Percentiles rank a stretch among this genome's conserved stretches.
phyloP scores from a whole-genome alignment of 768 basidiomycete genomes.

The Leccinum ochraceum region DNA sequence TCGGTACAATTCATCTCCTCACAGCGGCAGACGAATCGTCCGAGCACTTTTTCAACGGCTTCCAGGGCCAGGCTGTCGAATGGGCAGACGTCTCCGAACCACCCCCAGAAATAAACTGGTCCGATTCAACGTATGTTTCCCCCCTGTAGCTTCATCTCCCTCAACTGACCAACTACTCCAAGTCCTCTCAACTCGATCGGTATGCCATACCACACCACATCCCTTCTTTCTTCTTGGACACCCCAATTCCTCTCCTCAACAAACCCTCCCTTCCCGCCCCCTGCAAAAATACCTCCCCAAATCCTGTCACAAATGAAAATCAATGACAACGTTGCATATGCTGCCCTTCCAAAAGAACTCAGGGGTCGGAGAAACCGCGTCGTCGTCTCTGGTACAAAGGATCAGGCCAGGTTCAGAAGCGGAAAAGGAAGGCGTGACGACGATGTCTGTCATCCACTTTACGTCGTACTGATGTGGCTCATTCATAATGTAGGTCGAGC shows the following conservation, averaged over 20 bases:
- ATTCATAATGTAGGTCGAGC: constrained; percentile 43
- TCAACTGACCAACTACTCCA: not conserved
- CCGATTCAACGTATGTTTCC: constrained; percentile 66
- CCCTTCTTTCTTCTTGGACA: constrained; percentile 69
- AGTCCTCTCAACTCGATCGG: constrained; percentile 91
- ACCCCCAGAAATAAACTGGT: constrained; percentile 77
- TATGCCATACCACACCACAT: constrained; percentile 76
- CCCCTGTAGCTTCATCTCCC: not conserved
- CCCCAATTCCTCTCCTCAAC: constrained; percentile 56
- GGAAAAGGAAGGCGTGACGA: constrained; percentile 59
- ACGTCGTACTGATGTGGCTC: constrained; percentile 1
- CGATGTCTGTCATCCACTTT: constrained; percentile 30
- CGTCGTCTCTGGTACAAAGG: constrained; percentile 45
- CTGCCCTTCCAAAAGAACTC: constrained; percentile 82
- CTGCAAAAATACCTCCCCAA: constrained; percentile 76
- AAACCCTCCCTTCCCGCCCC: constrained; percentile 57
- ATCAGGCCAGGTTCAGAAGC: constrained; percentile 82
- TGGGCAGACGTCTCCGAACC: constrained; percentile 78
- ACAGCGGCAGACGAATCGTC: constrained; percentile 65
- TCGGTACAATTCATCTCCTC: constrained; percentile 81
- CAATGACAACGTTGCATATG: constrained; percentile 90
- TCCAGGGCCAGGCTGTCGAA: constrained; percentile 81
- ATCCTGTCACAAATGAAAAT: constrained; percentile 77
- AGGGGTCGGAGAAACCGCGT: constrained; percentile 82
- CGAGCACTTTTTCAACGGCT: constrained; percentile 80